Percentiles rank a stretch among this genome's conserved stretches.
These are phyloP conservation scores for Mimosa bimucronata DNA, from an alignment of 306 rosid species.

Conservation along the genomic window DNA sequence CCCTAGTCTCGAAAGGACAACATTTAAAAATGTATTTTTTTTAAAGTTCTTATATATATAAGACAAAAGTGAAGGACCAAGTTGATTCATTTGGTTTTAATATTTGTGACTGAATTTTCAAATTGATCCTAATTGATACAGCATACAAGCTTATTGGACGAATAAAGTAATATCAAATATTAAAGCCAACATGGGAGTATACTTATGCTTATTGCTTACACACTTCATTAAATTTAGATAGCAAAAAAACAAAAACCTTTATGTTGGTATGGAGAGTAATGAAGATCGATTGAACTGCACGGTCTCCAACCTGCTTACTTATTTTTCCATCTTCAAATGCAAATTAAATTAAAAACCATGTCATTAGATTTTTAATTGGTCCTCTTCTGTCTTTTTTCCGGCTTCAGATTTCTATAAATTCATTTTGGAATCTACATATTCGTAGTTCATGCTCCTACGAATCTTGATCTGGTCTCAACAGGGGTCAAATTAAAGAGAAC, in stretches of 20 bases:
- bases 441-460: not conserved
- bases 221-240: not conserved
- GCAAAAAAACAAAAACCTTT: not conserved
- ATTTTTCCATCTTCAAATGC: not conserved
- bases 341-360: not conserved
- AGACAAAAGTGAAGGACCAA: not conserved
- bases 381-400: not conserved
- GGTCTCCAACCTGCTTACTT: not conserved
- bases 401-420: not conserved
- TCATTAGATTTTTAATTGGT: not conserved
- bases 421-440: conserved; percentile 1
- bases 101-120: not conserved
- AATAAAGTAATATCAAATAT: not conserved
- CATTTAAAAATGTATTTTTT: not conserved
- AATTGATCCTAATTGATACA: not conserved
- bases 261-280: not conserved
- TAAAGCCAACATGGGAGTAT: not conserved
- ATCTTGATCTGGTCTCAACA: conserved; percentile 4
- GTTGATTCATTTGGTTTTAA: not conserved
- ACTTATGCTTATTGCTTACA: not conserved
- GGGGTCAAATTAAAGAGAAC: not conserved
- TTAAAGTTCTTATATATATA: not conserved
- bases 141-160: not conserved
- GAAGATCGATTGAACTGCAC: not conserved
- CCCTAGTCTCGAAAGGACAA: too few species aligned